Evolutionary conservation across 305 asterid genomes (phyloP).

Genomic region (Fraxinus xanthoxyloides): DNA sequence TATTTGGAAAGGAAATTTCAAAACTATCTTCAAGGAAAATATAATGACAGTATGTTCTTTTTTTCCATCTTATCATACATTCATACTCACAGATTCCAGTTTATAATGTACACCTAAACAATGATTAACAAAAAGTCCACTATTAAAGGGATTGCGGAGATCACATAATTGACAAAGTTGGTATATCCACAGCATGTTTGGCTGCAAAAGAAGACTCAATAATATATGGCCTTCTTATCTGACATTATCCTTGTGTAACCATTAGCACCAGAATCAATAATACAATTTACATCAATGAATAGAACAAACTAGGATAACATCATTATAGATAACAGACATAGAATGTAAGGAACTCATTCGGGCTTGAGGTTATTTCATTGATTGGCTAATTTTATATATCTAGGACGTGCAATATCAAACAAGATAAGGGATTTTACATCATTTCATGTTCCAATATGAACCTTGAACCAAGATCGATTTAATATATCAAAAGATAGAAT

Average conservation of each 20-base stretch:
- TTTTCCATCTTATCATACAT: background rate
- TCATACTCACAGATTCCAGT: background rate
- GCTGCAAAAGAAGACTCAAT: background rate
- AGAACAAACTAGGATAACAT: background rate
- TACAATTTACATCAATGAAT: background rate
- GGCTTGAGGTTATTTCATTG: background rate
- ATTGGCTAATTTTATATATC: background rate
- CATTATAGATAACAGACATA: background rate
- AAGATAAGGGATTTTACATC: background rate
- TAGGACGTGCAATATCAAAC: background rate
- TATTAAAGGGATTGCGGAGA: background rate
- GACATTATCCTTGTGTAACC: background rate
- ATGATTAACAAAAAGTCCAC: background rate
- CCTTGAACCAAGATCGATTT: background rate
- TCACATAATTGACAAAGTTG: background rate
- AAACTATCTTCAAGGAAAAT: constrained; percentile 9
- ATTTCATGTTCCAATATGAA: background rate
- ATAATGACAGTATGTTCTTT: background rate
- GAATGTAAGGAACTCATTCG: background rate
- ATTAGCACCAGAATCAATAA: background rate
- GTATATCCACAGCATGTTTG: background rate
- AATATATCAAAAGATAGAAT: background rate
- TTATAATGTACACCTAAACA: background rate
- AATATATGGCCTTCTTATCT: background rate
- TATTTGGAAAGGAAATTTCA: background rate